Base-by-base conservation (phyloP, 108 stramenopile genomes). In the Skeletonema menzelii region DNA sequence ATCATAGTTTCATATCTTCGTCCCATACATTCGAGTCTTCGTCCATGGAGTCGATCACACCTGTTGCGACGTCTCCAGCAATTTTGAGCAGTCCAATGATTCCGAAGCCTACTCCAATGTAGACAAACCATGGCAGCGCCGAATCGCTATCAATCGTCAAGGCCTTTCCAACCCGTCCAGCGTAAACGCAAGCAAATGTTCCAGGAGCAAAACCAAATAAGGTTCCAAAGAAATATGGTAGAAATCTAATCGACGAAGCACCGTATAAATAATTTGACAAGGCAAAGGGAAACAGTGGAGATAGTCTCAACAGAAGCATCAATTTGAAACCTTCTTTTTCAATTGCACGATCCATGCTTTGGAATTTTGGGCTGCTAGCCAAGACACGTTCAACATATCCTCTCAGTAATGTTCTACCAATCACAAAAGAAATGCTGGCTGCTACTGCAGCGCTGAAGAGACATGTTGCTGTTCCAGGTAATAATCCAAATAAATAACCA, bases 201-300 rank as follows among this genome's bases (percentile, higher is more conserved):
- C 94, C 91, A 5, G 94, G 91, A 3, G 87, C 57, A 72, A 93
- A 91, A 1, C 94, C 94, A 7, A 95, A 49, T n/a, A 90, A 35
- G 5, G 91, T 91, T 34, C 87, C 92, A 20, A 68, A 75, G 63
- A 92, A 85, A 67, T 88, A 95, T 24, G 83, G 67, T 64, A 69
- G 32, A 68, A 95, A 95, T 17, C 74, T 58, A 11, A 97, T 86
- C 8, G 87, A 85, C 12, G 88, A 85, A 14, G 89, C 84, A n/a
- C 95, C 96, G 68, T 95, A 96, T 63, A 96, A 65, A 72, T 97
- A 97, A 73, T 97, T 97, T 47, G 82, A 84, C 37, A 96, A 75
- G 4, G 94, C 92, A 77, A 97, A 97, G 31, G 96, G 96, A 69
- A 97, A 94, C 27, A 97, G 69, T 10, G 96, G 96, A 42, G 88